A percentile compares a stretch with the other conserved stretches of the same genome.
Evolutionary conservation across 164 flowering plant species (phyloP).

Genomic region (Annona cherimola): DNA sequence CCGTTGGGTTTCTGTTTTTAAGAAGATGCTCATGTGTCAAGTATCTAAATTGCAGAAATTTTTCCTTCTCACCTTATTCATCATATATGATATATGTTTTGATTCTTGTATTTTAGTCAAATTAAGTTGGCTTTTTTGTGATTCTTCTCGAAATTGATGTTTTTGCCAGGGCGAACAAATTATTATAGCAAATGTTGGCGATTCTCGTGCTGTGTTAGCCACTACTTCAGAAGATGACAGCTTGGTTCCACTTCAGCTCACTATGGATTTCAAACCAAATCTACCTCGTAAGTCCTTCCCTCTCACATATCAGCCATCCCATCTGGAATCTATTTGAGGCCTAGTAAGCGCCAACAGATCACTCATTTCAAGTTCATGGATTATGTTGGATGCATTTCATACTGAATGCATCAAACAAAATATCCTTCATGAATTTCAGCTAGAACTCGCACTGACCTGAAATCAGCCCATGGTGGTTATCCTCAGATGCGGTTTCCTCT

Average conservation of each 20-base stretch:
- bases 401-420: too few species aligned
- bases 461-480: too few species aligned
- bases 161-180: conserved; percentile 56
- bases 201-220: conserved; percentile 86
- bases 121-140: neutral
- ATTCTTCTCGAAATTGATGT: conserved; percentile 9
- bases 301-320: neutral
- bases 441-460: too few species aligned
- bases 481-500: too few species aligned
- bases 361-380: too few species aligned
- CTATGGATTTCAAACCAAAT: conserved; percentile 79
- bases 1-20: too few species aligned
- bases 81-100: neutral
- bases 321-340: too few species aligned
- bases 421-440: too few species aligned
- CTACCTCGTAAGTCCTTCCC: conserved; percentile 59
- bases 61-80: too few species aligned
- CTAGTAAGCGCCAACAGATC: too few species aligned
- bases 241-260: conserved; percentile 66
- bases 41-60: neutral
- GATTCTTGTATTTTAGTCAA: conserved; percentile 1
- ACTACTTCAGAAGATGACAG: conserved; percentile 73
- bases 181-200: conserved; percentile 76
- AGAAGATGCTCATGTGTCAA: neutral
- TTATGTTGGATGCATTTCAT: too few species aligned